Conservation (phyloP, 352 stramenopile species). For the Thalassiosira oceanica region DNA sequence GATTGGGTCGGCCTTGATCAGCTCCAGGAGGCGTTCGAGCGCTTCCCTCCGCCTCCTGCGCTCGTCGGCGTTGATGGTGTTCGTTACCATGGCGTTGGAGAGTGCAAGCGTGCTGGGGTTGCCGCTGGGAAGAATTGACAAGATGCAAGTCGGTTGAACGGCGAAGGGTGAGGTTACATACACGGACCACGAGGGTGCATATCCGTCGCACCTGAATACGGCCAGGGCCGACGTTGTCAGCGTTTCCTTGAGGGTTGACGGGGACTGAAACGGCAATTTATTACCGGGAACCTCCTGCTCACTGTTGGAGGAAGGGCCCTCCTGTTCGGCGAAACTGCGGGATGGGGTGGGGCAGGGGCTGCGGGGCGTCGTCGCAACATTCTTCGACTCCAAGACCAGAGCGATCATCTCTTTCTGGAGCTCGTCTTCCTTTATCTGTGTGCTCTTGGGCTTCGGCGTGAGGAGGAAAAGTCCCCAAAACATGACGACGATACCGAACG, state of each 20-base stretch:
- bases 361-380: slow-evolving; percentile 2
- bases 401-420: slow-evolving; percentile 30
- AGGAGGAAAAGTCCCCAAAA: slow-evolving; percentile 49
- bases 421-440: slow-evolving; percentile 33
- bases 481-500: slow-evolving; percentile 51
- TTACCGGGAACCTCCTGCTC: background rate
- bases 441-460: slow-evolving; percentile 28
- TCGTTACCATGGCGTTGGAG: slow-evolving; percentile 29
- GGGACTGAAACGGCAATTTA: slow-evolving; percentile 11
- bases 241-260: too few species aligned
- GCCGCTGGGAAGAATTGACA: slow-evolving; percentile 19
- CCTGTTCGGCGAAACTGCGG: background rate
- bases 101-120: slow-evolving; percentile 18
- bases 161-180: too few species aligned
- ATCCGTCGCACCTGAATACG: slow-evolving; percentile 20
- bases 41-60: slow-evolving; percentile 8
- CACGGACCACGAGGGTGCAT: too few species aligned
- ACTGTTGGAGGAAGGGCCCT: slow-evolving; percentile 1
- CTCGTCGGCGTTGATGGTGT: slow-evolving; percentile 6
- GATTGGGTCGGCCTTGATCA: slow-evolving; percentile 30
- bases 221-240: slow-evolving; percentile 24
- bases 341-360: slow-evolving; percentile 3
- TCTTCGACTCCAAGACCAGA: slow-evolving; percentile 23
- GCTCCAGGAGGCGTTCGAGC: slow-evolving; percentile 12
- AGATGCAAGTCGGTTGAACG: too few species aligned